Evolutionary conservation across 1,284 basidiomycete species (phyloP).

Genomic region (Peniophora sp.): DNA sequence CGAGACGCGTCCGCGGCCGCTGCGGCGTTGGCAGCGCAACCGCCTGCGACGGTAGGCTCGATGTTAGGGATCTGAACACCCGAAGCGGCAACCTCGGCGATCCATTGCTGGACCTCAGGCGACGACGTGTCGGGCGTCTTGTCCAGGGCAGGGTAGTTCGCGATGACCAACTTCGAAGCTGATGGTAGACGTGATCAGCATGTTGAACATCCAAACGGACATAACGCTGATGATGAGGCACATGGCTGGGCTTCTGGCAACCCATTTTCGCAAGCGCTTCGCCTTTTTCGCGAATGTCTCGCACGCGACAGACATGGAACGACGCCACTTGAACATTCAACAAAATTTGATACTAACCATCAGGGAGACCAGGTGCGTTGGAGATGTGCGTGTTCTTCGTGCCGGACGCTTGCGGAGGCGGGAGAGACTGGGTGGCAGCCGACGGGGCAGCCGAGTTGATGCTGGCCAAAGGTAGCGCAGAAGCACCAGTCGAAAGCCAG

Average conservation of each 20-base stretch:
- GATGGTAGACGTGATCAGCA: conserved; percentile 4
- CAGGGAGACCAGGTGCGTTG: conserved; percentile 45
- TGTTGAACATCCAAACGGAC: background rate
- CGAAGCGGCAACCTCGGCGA: conserved; percentile 47
- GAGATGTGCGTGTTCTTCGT: conserved; percentile 33
- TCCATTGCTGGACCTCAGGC: conserved; percentile 66
- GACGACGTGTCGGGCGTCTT: conserved; percentile 59
- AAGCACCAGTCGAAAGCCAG: conserved; percentile 49
- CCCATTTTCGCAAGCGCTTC: too few species aligned
- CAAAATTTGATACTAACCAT: conserved; percentile 25
- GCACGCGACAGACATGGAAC: too few species aligned
- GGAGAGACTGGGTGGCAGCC: conserved; percentile 30
- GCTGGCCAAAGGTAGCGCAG: conserved; percentile 42
- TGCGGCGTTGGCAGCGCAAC: conserved; percentile 55
- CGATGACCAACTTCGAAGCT: conserved; percentile 33
- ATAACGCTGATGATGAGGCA: background rate
- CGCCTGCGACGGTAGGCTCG: conserved; percentile 40
- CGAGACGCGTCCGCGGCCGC: conserved; percentile 46
- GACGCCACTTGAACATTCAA: conserved; percentile 3
- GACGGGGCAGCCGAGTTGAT: conserved; percentile 34
- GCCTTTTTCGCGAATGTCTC: too few species aligned
- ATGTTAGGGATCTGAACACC: conserved; percentile 51
- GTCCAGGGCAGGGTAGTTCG: conserved; percentile 70
- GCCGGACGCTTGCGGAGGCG: conserved; percentile 32
- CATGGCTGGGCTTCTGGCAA: too few species aligned